phyloP scores from a whole-genome alignment of 2,329 filamentous ascomycete genomes.

The Tolypocladium album region DNA sequence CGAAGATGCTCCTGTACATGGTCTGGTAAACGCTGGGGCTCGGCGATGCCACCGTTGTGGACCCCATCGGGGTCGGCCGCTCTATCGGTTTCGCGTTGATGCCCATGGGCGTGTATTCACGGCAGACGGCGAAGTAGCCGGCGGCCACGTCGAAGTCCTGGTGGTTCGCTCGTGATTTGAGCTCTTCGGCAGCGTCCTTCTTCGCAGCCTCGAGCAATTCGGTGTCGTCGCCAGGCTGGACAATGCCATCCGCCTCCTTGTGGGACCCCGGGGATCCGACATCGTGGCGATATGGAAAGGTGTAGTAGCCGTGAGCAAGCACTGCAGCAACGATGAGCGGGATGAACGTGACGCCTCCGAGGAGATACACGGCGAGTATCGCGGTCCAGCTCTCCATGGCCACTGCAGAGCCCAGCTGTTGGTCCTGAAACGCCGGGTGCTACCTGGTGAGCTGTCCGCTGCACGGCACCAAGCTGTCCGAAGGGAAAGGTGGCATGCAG shows the following conservation, averaged over 20 bases:
- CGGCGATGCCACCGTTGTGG: conserved; percentile 61
- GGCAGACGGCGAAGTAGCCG: conserved; percentile 89
- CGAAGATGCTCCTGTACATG: conserved; percentile 96
- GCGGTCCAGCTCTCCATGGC: conserved; percentile 40
- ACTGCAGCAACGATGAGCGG: conserved; percentile 56
- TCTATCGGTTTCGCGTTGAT: conserved; percentile 90
- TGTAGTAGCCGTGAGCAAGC: conserved; percentile 57
- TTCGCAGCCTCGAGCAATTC: conserved; percentile 51
- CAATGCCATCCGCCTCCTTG: conserved; percentile 28
- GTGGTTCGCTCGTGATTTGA: conserved; percentile 41
- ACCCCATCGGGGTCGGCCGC: conserved; percentile 68
- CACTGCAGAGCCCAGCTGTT: neutral
- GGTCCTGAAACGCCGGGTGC: neutral
- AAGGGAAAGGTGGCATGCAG: conserved; percentile 1
- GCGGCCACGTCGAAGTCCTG: conserved; percentile 71
- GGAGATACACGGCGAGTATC: conserved; percentile 66
- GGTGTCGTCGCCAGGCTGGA: conserved; percentile 54
- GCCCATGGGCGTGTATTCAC: conserved; percentile 84
- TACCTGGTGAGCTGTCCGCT: neutral
- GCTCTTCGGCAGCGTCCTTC: conserved; percentile 46
- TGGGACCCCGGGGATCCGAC: conserved; percentile 12
- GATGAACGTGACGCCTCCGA: conserved; percentile 82
- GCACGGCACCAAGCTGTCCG: conserved; percentile 3
- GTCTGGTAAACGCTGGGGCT: conserved; percentile 95
- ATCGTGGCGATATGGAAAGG: conserved; percentile 46